These are phyloP conservation scores for Carallia pectinifolia DNA, from an alignment of 345 rosid species.

Conservation along the genomic window DNA sequence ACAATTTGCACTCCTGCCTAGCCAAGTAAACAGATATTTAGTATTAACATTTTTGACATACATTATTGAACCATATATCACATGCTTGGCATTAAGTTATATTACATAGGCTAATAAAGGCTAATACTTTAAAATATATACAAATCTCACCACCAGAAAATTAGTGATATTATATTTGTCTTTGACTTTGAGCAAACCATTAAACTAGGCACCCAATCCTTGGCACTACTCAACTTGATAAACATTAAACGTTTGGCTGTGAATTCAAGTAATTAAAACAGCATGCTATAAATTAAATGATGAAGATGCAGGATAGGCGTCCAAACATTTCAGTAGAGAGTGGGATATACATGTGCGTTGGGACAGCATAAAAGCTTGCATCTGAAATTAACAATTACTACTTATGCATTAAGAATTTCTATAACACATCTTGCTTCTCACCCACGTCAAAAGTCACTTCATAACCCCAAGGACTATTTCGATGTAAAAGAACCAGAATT, in stretches of 20 bases:
- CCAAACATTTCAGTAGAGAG: too few relatives aligned
- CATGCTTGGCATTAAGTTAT: not conserved
- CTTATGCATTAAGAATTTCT: too few relatives aligned
- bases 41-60: slow-evolving; percentile 4
- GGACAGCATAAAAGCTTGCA: too few relatives aligned
- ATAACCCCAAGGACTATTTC: not conserved
- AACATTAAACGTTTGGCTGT: too few relatives aligned
- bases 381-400: too few relatives aligned
- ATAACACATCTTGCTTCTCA: not conserved
- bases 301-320: too few relatives aligned
- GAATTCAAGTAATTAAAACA: too few relatives aligned
- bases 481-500: not conserved
- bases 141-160: not conserved
- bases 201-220: too few relatives aligned
- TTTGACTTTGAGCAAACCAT: too few relatives aligned
- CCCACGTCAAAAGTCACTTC: not conserved
- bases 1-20: slow-evolving; percentile 88
- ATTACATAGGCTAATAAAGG: slow-evolving; percentile 8
- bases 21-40: slow-evolving; percentile 29
- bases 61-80: not conserved
- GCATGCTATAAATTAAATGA: too few relatives aligned
- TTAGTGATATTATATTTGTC: not conserved
- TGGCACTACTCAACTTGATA: too few relatives aligned
- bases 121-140: not conserved
- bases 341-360: too few relatives aligned